These are phyloP conservation scores for Fraxinus anomala DNA, from an alignment of 257 asterid genomes.

Conservation along the genomic window DNA sequence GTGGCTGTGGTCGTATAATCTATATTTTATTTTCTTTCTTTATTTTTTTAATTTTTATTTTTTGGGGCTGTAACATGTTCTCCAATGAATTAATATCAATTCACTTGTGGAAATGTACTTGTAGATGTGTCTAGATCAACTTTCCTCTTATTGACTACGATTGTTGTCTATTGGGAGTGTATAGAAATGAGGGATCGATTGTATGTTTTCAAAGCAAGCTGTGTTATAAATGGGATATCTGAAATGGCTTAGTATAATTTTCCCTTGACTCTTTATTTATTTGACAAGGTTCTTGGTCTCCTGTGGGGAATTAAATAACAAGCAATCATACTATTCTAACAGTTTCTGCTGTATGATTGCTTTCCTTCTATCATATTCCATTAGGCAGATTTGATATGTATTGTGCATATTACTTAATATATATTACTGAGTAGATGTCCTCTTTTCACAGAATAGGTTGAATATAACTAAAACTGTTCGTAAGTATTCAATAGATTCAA, in stretches of 20 bases:
- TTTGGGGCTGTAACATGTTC: not conserved
- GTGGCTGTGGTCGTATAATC: not conserved
- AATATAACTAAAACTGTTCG: slow-evolving; percentile 84
- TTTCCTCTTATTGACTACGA: slow-evolving; percentile 15
- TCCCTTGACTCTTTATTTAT: slow-evolving; percentile 3
- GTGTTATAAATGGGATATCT: not conserved
- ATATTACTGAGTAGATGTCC: slow-evolving; percentile 25
- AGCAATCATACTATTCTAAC: not conserved
- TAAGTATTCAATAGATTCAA: slow-evolving; percentile 77
- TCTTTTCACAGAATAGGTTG: slow-evolving; percentile 81
- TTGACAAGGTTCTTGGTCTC: not conserved
- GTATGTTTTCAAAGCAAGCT: slow-evolving; percentile 1
- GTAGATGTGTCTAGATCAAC: not conserved
- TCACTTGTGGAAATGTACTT: not conserved
- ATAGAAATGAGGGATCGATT: slow-evolving; percentile 4
- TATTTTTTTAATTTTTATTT: too few species aligned
- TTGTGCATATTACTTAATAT: not conserved
- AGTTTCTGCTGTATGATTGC: not conserved
- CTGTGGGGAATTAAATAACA: too few species aligned
- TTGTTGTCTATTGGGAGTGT: not conserved
- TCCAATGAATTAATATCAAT: not conserved
- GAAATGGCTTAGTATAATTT: slow-evolving; percentile 13
- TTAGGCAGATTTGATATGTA: not conserved
- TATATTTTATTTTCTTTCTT: too few species aligned
- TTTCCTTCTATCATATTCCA: not conserved